These are phyloP conservation scores for Mucor lusitanicus DNA, from an alignment of 371 early-diverging fungal species.

Conservation along the genomic window DNA sequence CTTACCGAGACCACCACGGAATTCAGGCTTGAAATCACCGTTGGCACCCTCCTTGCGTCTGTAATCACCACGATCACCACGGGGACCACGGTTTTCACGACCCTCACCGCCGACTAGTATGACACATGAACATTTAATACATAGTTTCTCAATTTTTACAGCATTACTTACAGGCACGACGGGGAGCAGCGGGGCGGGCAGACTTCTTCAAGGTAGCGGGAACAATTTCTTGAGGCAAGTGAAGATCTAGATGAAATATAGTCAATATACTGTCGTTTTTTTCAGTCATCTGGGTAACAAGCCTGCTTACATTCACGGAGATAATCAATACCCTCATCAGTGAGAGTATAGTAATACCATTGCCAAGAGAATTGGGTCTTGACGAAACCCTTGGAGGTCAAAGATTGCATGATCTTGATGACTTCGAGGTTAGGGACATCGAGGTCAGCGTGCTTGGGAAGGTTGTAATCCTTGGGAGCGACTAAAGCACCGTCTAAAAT, in stretches of 20 bases:
- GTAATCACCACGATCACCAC: constrained; percentile 81
- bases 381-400: constrained; percentile 93
- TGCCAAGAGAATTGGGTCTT: constrained; percentile 98
- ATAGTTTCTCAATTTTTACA: not conserved
- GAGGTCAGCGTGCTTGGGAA: constrained; percentile 90
- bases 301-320: constrained; percentile 75
- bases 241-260: constrained; percentile 71
- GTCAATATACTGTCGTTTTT: too few relatives aligned
- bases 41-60: constrained; percentile 90
- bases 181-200: constrained; percentile 66
- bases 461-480: constrained; percentile 97
- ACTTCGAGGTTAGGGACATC: constrained; percentile 97
- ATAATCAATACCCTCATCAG: constrained; percentile 96
- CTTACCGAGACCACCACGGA: constrained; percentile 78
- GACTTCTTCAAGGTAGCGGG: constrained; percentile 96
- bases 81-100: constrained; percentile 60
- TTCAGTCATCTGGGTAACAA: not conserved
- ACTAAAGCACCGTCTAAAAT: constrained; percentile 93
- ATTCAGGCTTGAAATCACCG: constrained; percentile 93
- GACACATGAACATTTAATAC: not conserved
- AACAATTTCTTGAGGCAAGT: constrained; percentile 94
- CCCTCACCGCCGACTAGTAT: constrained; percentile 41
- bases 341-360: constrained; percentile 98
- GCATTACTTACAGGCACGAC: constrained; percentile 61
- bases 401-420: constrained; percentile 97